Percentiles rank a stretch among this genome's conserved stretches.
These are phyloP conservation scores for Aaosphaeria arxii DNA, from an alignment of 2,329 filamentous ascomycete genomes.

Conservation along the genomic window DNA sequence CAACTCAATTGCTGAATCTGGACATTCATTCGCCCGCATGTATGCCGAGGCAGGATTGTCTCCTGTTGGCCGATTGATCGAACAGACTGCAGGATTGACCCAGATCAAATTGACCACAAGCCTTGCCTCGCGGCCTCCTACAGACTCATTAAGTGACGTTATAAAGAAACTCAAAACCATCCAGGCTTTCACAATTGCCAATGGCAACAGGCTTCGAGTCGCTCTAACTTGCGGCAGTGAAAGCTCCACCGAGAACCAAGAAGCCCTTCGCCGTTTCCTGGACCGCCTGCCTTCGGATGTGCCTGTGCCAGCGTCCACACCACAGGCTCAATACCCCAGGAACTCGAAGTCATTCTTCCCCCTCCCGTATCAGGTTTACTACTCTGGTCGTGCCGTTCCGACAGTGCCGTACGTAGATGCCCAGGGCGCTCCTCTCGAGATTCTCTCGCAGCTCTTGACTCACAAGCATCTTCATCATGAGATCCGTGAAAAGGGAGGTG, in stretches of 20 bases:
- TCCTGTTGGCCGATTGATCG: slow-evolving; percentile 66
- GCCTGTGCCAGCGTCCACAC: slow-evolving; percentile 24
- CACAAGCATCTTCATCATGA: slow-evolving; percentile 97
- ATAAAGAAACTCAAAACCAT: slow-evolving; percentile 83
- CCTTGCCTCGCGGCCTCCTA: slow-evolving; percentile 68
- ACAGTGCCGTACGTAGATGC: slow-evolving; percentile 79
- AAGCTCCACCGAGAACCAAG: slow-evolving; percentile 67
- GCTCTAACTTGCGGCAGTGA: slow-evolving; percentile 83
- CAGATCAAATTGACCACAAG: slow-evolving; percentile 83
- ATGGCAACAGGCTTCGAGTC: slow-evolving; percentile 66
- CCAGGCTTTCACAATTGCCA: slow-evolving; percentile 72
- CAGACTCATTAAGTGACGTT: slow-evolving; percentile 69
- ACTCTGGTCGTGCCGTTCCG: slow-evolving; percentile 76
- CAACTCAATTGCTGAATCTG: slow-evolving; percentile 86
- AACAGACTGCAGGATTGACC: slow-evolving; percentile 86
- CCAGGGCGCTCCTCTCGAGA: slow-evolving; percentile 75
- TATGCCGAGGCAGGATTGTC: slow-evolving; percentile 80
- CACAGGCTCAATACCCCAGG: slow-evolving; percentile 36
- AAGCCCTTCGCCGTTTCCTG: slow-evolving; percentile 70
- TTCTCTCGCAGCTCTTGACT: slow-evolving; percentile 86
- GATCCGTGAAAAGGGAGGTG: slow-evolving; percentile 95
- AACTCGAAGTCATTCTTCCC: slow-evolving; percentile 80
- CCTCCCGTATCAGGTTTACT: slow-evolving; percentile 95
- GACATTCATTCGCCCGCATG: slow-evolving; percentile 80
- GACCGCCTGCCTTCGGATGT: slow-evolving; percentile 49